These are phyloP conservation scores for Colletotrichum orbiculare DNA, from an alignment of 2,329 filamentous ascomycete genomes.

Conservation along the genomic window DNA sequence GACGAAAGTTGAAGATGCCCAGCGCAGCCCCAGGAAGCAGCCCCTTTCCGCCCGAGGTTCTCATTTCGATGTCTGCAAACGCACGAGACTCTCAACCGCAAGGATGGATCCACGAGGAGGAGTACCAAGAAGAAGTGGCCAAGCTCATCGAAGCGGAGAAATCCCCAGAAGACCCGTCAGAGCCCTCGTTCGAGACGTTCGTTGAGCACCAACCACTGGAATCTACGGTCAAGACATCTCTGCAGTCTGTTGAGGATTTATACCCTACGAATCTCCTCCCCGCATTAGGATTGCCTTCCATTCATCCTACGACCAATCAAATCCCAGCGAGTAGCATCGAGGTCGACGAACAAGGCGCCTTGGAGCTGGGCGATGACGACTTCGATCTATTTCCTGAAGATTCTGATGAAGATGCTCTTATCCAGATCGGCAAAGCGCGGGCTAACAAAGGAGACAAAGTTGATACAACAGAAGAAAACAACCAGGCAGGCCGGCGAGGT, in stretches of 20 bases:
- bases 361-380: slow-evolving; percentile 57
- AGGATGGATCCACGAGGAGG: slow-evolving; percentile 94
- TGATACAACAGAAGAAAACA: not conserved
- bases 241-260: slow-evolving; percentile 89
- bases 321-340: slow-evolving; percentile 60
- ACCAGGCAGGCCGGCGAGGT: not conserved
- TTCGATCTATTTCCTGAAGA: slow-evolving; percentile 62
- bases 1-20: slow-evolving; percentile 79
- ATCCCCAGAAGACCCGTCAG: slow-evolving; percentile 53
- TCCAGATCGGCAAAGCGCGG: slow-evolving; percentile 40
- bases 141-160: slow-evolving; percentile 74
- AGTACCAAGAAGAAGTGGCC: slow-evolving; percentile 75
- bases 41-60: slow-evolving; percentile 82
- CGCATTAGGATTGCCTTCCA: slow-evolving; percentile 54
- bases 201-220: slow-evolving; percentile 64
- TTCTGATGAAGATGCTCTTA: slow-evolving; percentile 62
- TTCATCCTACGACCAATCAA: slow-evolving; percentile 42
- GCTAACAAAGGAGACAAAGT: not conserved
- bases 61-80: slow-evolving; percentile 91
- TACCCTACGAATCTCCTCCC: slow-evolving; percentile 74
- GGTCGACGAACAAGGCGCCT: slow-evolving; percentile 73
- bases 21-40: slow-evolving; percentile 72
- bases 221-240: slow-evolving; percentile 74
- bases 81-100: slow-evolving; percentile 75
- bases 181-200: slow-evolving; percentile 74